Evolutionary conservation across 768 basidiomycete species (phyloP), one percentile per base, ranked within the genome.

Genomic region (Dentipellis fragilis): DNA sequence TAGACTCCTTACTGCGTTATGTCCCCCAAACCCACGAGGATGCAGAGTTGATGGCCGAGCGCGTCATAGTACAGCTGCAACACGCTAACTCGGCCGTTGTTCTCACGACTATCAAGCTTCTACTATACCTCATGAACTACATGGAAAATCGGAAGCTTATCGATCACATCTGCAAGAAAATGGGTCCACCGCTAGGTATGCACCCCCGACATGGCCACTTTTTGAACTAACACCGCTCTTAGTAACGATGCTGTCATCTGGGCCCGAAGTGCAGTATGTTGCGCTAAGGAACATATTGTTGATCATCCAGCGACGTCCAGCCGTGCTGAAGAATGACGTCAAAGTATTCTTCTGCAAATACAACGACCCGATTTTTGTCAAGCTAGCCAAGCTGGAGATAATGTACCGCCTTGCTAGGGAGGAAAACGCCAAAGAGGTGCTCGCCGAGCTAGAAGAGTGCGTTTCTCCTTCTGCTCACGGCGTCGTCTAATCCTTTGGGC

Each of bases 291-390:
- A 99, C 66, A 98, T 99, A 66, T 78, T 97, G 50, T 80, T 99
- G 49, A 96, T 99, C 67, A 94, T 99, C 59, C 96, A 98, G 72
- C 82, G 95, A 49, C 80, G 96, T 34, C 93, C 96, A 3, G 71
- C 84, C 11, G 91, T 99, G 35, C 75, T 99, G 42, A 89, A 89
- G 71, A 96, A 96, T 71, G 96, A 98, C 66, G 95, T 99, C 65
- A 93, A 93, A 64, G 94, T 97, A 12, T 98, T 99, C 73, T 99
- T 99, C 73, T 97, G 93, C 87, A 98, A 99, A 71, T 99, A 98
- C 70, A 98, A 98, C 68, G 96, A 98, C 65, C 96, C 96, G 2
- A 96, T 98, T 62, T 99, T 98, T 68, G 92, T 98, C 68, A 98
- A 99, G 68, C 78, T 99, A 34, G 95, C 94, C 51, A 98, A 99